Base-by-base conservation (phyloP, 768 basidiomycete genomes). In the Mycena maculata region DNA sequence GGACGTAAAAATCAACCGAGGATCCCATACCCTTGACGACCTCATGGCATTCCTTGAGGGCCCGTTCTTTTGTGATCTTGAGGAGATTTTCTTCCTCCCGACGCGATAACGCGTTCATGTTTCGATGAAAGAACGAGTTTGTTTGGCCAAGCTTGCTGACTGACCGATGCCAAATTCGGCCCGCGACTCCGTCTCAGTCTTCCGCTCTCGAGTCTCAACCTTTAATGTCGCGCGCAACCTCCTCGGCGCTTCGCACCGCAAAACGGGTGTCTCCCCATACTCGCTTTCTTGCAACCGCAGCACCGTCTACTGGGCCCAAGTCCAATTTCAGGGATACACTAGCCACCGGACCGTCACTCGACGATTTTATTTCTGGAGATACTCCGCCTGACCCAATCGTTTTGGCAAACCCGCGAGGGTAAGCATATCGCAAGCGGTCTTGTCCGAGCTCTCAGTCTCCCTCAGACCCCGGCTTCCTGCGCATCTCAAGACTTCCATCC, bases 401-500 rank as follows among this genome's bases (percentile, higher is more conserved):
- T 2, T 82, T 95, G 7, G 93, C 94, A 45, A 93, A 90, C 70
- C 83, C 87, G 8, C 87, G 82, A 68, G 87, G 85, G 94, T 92
- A 74, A 69, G 87, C 30, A 23, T 41, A 33, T 52, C 45, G 54
- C 65, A 3, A 15, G n/a, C 8, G 8, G 4, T 13, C 27, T 25
- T 41, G 2, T 11, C 38, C 25, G 45, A 33, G 56, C 60, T 42
- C 50, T 54, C 70, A 23, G 38, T 15, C 25, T 60, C 23, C 38
- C 50, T 28, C 33, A 97, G 95, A 33, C 94, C 93, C 45, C 91
- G 96, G 39, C 85, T 98, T 11, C 96, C 96, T 22, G 87, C 90
- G 1, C 92, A 90, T 80, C 83, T 98, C 44, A 97, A 97, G 83
- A 96, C 95, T 15, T 90, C 90, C 42, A 96, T 97, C 69, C 97